Conservation (phyloP, 2,329 filamentous ascomycete species). For the Diaporthe citri region DNA sequence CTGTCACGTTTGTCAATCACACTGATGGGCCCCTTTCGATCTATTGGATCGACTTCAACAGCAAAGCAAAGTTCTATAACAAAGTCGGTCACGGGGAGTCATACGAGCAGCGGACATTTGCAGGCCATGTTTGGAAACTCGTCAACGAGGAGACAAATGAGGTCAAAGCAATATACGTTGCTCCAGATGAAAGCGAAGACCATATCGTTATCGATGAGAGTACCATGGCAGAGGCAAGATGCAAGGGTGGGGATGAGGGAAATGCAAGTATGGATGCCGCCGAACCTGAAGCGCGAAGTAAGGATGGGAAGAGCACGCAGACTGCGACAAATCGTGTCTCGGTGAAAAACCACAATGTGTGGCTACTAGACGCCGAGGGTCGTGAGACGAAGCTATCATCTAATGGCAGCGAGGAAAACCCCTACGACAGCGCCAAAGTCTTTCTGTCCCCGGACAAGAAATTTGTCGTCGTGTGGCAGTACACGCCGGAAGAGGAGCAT, state of each 20-base stretch:
- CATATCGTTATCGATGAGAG: not conserved
- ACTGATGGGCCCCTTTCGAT: not conserved
- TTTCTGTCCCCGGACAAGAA: not conserved
- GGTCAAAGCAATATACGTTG: slow-evolving; percentile 1
- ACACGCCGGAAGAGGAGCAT: not conserved
- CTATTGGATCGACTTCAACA: slow-evolving; percentile 8
- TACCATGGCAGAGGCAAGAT: not conserved
- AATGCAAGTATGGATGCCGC: not conserved
- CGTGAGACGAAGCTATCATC: not conserved
- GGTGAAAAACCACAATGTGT: not conserved
- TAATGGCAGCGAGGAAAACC: not conserved
- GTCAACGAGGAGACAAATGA: not conserved
- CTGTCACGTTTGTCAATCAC: not conserved
- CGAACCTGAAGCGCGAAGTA: not conserved
- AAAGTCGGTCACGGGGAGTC: not conserved
- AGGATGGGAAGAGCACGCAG: not conserved
- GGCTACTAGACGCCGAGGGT: not conserved
- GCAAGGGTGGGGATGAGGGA: not conserved
- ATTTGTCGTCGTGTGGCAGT: not conserved
- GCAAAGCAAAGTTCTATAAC: not conserved
- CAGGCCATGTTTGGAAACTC: slow-evolving; percentile 1
- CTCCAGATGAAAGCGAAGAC: slow-evolving; percentile 6
- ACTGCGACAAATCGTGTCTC: not conserved
- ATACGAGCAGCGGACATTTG: not conserved
- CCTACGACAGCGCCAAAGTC: not conserved